Evolutionary conservation across 345 rosid genomes (phyloP).

Genomic region (Litchi chinensis): DNA sequence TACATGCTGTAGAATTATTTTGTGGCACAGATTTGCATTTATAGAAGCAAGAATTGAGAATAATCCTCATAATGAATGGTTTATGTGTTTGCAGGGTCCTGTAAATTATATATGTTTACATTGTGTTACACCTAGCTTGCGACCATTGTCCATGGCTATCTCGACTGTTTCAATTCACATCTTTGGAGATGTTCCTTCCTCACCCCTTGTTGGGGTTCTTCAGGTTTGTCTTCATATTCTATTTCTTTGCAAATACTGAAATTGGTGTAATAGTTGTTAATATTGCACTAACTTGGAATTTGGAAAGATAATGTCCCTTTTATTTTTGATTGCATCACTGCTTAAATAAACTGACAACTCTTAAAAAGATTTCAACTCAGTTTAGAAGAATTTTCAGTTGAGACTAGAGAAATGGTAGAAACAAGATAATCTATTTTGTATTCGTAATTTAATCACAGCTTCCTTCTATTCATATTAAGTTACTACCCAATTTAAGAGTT

Average conservation of each 20-base stretch:
- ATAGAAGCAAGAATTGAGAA: not conserved
- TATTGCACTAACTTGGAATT: too few species aligned
- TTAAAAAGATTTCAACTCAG: too few species aligned
- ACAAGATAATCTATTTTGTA: too few species aligned
- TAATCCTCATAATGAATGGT: not conserved
- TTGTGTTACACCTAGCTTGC: slow-evolving; percentile 59
- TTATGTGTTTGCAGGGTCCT: slow-evolving; percentile 45
- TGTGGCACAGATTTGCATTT: not conserved
- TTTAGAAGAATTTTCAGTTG: too few species aligned
- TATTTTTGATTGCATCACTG: too few species aligned
- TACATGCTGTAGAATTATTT: not conserved
- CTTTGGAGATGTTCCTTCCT: slow-evolving; percentile 68
- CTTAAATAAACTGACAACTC: too few species aligned
- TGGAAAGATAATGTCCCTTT: not conserved
- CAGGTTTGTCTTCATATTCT: slow-evolving; percentile 38
- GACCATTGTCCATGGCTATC: slow-evolving; percentile 63
- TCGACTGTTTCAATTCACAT: slow-evolving; percentile 62
- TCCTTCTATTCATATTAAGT: too few species aligned
- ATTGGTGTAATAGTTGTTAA: not conserved
- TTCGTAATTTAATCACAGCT: too few species aligned
- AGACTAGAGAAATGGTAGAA: too few species aligned
- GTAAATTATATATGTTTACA: slow-evolving; percentile 60
- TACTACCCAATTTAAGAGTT: too few species aligned
- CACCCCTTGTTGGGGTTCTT: slow-evolving; percentile 64
- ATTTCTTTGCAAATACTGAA: not conserved